Percentiles rank a stretch among this genome's conserved stretches.
phyloP scores from a whole-genome alignment of 441 rosid genomes.

The Populus hybrid region DNA sequence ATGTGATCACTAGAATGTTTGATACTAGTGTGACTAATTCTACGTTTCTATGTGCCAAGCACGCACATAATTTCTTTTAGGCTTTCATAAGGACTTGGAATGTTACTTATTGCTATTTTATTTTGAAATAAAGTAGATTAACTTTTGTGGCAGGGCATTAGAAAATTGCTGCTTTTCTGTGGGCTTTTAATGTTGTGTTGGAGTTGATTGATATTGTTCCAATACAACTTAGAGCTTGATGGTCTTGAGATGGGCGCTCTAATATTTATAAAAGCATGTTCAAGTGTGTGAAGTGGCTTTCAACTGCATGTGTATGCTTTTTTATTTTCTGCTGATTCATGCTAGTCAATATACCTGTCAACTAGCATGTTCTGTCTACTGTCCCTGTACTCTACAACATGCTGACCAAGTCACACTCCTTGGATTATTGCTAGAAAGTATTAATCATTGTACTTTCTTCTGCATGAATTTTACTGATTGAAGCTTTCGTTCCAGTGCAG shows the following conservation, averaged over 20 bases:
- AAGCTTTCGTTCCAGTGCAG: constrained; percentile 9
- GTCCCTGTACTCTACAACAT: not conserved
- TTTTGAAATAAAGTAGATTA: not conserved
- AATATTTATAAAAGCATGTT: not conserved
- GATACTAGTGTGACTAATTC: no score
- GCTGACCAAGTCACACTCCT: not conserved
- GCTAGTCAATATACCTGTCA: not conserved
- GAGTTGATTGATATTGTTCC: not conserved
- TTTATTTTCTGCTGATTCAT: not conserved
- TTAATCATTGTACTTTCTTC: not conserved
- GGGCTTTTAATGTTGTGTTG: no score
- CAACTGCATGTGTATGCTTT: not conserved
- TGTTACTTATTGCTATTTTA: not conserved
- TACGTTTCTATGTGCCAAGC: no score
- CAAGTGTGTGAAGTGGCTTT: not conserved
- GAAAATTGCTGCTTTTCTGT: no score
- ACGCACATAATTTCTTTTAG: not conserved
- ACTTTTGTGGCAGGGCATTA: no score
- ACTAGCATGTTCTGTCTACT: not conserved
- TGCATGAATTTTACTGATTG: not conserved
- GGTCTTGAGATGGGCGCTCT: not conserved
- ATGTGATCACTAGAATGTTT: no score
- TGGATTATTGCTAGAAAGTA: not conserved
- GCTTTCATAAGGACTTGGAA: not conserved
- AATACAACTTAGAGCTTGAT: not conserved